Base-by-base conservation (phyloP, 306 rosid species). In the Ormosia emarginata region DNA sequence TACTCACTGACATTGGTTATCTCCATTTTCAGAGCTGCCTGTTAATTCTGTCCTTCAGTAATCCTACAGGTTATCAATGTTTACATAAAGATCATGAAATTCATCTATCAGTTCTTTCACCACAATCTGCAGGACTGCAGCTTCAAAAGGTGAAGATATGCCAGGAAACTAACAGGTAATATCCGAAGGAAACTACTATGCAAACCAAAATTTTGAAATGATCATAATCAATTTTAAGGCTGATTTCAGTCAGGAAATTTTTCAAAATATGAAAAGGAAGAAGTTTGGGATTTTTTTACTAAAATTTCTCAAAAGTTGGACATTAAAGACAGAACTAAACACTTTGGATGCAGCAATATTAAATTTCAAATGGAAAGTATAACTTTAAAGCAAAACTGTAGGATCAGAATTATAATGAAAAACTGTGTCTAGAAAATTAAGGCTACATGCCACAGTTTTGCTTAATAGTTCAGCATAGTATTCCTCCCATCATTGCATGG, bases 1-100 rank as follows among this genome's bases (percentile, higher is more conserved):
- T 92, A 92, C 88, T 90, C 97, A 7, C 46, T 85, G 43, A 92
- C 89, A 82, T 90, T 92, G 40, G 94, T 90, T 18, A 90, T 24
- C 92, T 90, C 94, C 94, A 92, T 92, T 70, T 87, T 81, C 44
- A 65, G 5, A 37, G 67, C 43, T 33, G 2, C 24, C 49, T 47
- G 40, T 86, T 65, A 62, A 75, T 47, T 61, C 65, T 75, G 14
- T 4, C 82, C 87, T 87, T 82, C 80, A 77, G 46, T 14, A 67
- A 85, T 58, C 64, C 89, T 75, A 34, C 71, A 74, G 4, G n/a
- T 61, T 75, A 75, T 53, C 8, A 67, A 39, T 30, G 11, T 56
- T 43, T 32, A 29, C 59, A 29, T 32, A 14, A 43, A 55, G 24
- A 49, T 10, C n/a, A 36, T 30, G 30, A 59, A 32, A 69, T 78